Conservation (phyloP, 1,284 basidiomycete species). For the Fomitopsis pinicola region DNA sequence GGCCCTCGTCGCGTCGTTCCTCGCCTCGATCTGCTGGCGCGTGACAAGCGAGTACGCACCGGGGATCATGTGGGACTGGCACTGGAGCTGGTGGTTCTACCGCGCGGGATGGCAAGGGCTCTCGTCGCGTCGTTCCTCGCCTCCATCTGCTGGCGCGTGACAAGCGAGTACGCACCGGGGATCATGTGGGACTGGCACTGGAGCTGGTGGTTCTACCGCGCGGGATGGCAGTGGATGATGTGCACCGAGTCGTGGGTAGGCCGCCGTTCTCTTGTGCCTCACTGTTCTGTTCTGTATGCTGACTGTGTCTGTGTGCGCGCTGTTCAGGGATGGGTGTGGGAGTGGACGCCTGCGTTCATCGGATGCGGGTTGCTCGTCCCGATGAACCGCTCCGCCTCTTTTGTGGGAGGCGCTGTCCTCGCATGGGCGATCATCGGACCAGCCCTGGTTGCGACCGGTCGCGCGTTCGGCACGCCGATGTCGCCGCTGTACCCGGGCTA, state of each 20-base stretch:
- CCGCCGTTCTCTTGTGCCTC: not conserved
- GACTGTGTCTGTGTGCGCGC: conserved; percentile 37
- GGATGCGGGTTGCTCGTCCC: conserved; percentile 17
- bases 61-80: conserved; percentile 14
- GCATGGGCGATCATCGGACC: conserved; percentile 65
- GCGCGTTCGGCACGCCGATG: conserved; percentile 38
- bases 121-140: conserved; percentile 45
- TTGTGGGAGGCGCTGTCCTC: conserved; percentile 55
- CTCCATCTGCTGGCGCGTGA: conserved; percentile 32
- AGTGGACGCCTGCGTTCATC: conserved; percentile 42
- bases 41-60: conserved; percentile 10
- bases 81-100: conserved; percentile 23
- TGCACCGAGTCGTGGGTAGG: conserved; percentile 20
- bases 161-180: conserved; percentile 9
- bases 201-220: conserved; percentile 22
- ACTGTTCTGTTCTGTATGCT: conserved; percentile 11
- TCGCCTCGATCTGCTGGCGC: conserved; percentile 34
- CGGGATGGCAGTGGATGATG: conserved; percentile 23
- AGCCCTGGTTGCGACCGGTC: conserved; percentile 48
- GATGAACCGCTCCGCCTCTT: conserved; percentile 26
- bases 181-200: conserved; percentile 18
- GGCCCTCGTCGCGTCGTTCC: conserved; percentile 46
- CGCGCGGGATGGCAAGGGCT: conserved; percentile 31
- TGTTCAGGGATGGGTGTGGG: conserved; percentile 19
- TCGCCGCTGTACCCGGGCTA: conserved; percentile 39